Conservation (phyloP, 805 yeast genomes). For the Priceomyces haplophilus region DNA sequence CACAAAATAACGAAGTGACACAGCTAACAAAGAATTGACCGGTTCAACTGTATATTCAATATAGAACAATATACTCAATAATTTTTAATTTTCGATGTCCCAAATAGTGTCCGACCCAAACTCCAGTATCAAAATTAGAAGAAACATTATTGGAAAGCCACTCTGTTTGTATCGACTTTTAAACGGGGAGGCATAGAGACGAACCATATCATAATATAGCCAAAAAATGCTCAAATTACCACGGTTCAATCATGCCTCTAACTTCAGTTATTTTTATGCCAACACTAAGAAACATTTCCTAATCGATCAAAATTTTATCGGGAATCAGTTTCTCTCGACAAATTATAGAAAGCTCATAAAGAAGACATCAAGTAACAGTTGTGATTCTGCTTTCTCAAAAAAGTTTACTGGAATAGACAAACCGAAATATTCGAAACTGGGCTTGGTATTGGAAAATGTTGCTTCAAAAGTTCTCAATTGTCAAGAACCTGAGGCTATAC, state of each 20-base stretch:
- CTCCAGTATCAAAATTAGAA: too few relatives aligned
- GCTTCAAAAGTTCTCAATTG: conserved; percentile 45
- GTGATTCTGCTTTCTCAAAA: not conserved
- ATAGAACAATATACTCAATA: not conserved
- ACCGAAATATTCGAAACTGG: not conserved
- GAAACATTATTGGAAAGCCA: not conserved
- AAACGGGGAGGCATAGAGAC: not conserved
- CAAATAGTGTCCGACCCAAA: too few relatives aligned
- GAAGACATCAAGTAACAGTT: conserved; percentile 9
- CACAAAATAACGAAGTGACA: conserved; percentile 17
- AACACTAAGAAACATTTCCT: conserved; percentile 30
- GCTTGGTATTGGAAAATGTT: conserved; percentile 31
- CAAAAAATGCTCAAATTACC: conserved; percentile 12
- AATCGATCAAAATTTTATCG: conserved; percentile 33
- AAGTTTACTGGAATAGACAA: not conserved
- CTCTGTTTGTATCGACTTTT: not conserved
- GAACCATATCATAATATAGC: not conserved
- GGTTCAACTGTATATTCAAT: too few relatives aligned
- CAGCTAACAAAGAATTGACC: conserved; percentile 6
- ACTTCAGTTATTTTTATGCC: conserved; percentile 31
- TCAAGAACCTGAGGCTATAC: conserved; percentile 33
- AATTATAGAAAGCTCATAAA: conserved; percentile 8
- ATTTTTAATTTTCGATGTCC: not conserved
- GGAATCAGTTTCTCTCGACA: conserved; percentile 24
- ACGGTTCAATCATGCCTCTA: conserved; percentile 21